Base-by-base conservation (phyloP, 345 rosid species). In the Geranium rotundifolium region DNA sequence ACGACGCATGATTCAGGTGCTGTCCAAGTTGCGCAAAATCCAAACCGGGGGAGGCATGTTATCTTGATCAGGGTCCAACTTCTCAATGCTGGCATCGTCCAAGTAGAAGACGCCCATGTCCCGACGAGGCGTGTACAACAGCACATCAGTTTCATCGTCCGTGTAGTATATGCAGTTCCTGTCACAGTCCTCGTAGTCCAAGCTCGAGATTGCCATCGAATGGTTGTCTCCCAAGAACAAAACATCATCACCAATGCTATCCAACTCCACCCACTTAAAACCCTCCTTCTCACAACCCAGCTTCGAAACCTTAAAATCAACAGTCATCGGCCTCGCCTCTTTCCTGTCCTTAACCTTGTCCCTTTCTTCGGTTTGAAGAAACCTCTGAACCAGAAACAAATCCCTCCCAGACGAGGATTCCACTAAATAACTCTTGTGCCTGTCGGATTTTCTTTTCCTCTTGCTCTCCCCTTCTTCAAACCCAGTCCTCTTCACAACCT, bases 1-100 rank as follows among this genome's bases (percentile, higher is more conserved):
- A 14, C 12, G 14, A 9, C 3, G 3, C 52, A 46, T 7, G 52
- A 46, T 46, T 46, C 52, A 46, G 3, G 3, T 9, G 15, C 16
- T 46, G 3, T 14, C 52, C 52, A 46, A 46, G 52, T 46, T 46
- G 52, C 52, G 52, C 52, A 64, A 4, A 27, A 71, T 60, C 74
- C 74, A 71, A 62, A 61, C 41, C 0, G 74, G 59, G 8, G 74
- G 66, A 4, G 74, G 70, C 29, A 65, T 61, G 54, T 23, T 71
- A 29, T 14, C 29, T 0, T 17, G 20, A 19, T 19, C 58, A 1
- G 29, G 18, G 9, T 19, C 29, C 50, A 71, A 60, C 56, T 34
- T 31, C 20, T 62, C 10, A 19, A 65, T 58, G 12, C 16, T 56
- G 17, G 59, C 46, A 17, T 56, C 58, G 13, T 65, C 23, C 16